These are phyloP conservation scores for Colletotrichum camelliae DNA, from an alignment of 2,329 filamentous ascomycete species.

Conservation along the genomic window DNA sequence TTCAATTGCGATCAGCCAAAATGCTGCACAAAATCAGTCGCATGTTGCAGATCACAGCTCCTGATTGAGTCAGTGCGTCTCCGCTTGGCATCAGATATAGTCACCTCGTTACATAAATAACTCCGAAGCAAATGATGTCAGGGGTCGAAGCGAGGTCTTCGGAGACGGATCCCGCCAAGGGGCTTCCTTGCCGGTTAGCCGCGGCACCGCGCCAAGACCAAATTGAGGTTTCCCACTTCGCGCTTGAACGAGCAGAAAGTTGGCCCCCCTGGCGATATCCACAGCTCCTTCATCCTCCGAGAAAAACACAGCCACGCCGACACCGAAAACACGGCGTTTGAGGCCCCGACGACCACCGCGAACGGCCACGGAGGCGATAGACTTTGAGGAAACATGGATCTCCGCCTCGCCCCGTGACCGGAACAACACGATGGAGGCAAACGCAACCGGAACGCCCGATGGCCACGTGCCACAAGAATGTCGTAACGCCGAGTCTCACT, in stretches of 20 bases:
- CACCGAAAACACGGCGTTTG: slow-evolving; percentile 7
- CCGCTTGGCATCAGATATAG: neutral
- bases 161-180: slow-evolving; percentile 5
- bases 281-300: neutral
- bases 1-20: neutral
- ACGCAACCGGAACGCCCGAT: neutral
- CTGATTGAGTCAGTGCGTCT: neutral
- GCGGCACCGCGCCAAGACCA: neutral
- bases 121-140: neutral
- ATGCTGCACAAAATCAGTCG: neutral
- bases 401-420: neutral
- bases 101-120: neutral
- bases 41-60: neutral
- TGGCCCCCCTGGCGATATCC: neutral
- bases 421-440: neutral
- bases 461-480: neutral
- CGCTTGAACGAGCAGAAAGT: neutral
- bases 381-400: neutral
- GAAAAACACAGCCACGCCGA: slow-evolving; percentile 5
- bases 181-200: slow-evolving; percentile 6
- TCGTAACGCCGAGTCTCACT: neutral
- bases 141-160: neutral
- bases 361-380: neutral
- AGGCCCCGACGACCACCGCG: neutral
- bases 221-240: neutral